Base-by-base conservation (phyloP, 2,329 filamentous ascomycete species). In the Neocucurbitaria cava region DNA sequence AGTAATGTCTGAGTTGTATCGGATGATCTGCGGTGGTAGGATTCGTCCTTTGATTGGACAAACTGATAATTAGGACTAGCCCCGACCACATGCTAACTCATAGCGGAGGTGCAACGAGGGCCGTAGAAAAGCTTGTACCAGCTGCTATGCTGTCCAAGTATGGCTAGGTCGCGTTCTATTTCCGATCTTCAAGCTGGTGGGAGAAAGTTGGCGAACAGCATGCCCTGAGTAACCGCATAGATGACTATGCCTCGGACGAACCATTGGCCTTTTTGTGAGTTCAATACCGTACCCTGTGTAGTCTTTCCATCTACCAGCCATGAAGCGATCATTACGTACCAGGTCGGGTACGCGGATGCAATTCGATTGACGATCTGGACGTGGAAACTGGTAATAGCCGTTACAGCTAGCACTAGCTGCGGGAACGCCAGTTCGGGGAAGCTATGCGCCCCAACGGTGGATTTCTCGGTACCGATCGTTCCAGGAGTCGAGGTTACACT, bases 341-440 rank as follows among this genome's bases (percentile, higher is more conserved):
- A 97, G 17, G 95, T 77, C 1, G 92, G 90, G 74, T 94, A 96
- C 0, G 88, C 94, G 0, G 93, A 96, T 1, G 91, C 89, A 15
- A 99, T 83, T 21, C 95, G 86, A 40, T 89, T 96, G 67, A 98
- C 89, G 64, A 99, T 96, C 76, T 99, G 95, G 23, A 97, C 89
- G 71, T 99, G 95, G 70, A 96, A 96, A 59, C 81, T 91, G 11
- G 88, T 91, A 18, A 93, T 76, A 18, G 92, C 90, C 54, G 94
- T 75, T 2, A 85, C 56, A 1, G 89, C 88, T 17, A 99, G 80
- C 3, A 93, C 52, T 1, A 90, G 75, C 74, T 99, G 94, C 3
- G 86, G 84, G 3, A 88, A 76, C 1, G 91, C 91, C 56, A 96
- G 79, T 56, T 74, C 68, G 10, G 69, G 68, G 18, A 74, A 49